Conservation (phyloP, 768 basidiomycete genomes). For the Ramaria rubella region DNA sequence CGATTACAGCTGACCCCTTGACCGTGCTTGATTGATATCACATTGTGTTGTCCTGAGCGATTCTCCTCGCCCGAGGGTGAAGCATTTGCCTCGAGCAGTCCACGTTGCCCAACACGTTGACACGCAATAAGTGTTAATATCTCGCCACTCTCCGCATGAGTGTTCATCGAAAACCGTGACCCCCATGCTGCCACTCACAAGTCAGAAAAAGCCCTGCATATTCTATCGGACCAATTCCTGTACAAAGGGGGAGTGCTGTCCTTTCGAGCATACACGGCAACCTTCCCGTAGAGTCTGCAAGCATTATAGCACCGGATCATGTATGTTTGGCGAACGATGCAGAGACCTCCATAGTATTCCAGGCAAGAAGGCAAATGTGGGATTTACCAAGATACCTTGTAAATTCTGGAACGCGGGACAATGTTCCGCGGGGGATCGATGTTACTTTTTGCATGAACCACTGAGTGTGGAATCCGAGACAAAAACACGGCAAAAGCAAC, state of each 20-base stretch:
- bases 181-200: not conserved
- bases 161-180: not conserved
- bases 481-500: not conserved
- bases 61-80: no score
- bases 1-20: no score
- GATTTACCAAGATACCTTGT: conserved; percentile 30
- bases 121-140: not conserved
- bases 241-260: conserved; percentile 23
- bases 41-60: no score
- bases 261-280: conserved; percentile 18
- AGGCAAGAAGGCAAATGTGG: conserved; percentile 29
- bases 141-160: not conserved
- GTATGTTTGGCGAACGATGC: conserved; percentile 11
- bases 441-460: conserved; percentile 2
- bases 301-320: conserved; percentile 1
- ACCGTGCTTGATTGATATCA: no score
- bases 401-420: not conserved
- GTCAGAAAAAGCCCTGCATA: conserved; percentile 17
- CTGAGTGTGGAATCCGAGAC: not conserved
- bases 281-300: conserved; percentile 6
- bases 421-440: not conserved
- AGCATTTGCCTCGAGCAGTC: no score
- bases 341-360: conserved; percentile 25
- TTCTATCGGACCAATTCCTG: conserved; percentile 24
- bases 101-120: no score